Base-by-base conservation (phyloP, 1,284 basidiomycete species). In the Papiliotrema nemorosa region DNA sequence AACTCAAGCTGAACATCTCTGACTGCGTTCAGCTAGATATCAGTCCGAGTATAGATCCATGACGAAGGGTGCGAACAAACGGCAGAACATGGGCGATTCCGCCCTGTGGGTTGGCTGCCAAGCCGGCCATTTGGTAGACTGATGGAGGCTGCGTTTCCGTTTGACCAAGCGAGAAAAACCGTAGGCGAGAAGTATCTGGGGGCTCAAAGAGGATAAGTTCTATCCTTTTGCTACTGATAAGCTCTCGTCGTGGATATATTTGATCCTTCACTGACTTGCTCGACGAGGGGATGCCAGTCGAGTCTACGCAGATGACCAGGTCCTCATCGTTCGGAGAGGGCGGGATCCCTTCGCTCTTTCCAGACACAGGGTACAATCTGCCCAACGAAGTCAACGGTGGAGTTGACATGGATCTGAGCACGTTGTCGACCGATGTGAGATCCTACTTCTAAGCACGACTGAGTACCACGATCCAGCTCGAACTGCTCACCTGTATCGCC, bases 171-270 rank as follows among this genome's bases (percentile, higher is more conserved):
- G 50, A 35, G 43, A 60, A 53, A 44, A 56, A 66, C 12, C 62
- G 56, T 1, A 65, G 50, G 31, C 64, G 55, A 16, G n/a, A 14
- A 3, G 47, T 50, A 51, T 67, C 63, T 22, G 66, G 66, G 4
- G 68, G 68, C 10, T 49, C 53, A 43, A 58, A 68, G 9, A 67
- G 39, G 16, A 70, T 50, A 5, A 68, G 26, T 24, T 41, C n/a
- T 12, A 41, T 26, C 16, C 35, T 12, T 20, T 46, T 40, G 57
- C 47, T n/a, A 50, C 40, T 7, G 47, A 13, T 13, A 33, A 33
- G 5, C 40, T 35, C 34, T 9, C 14, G 24, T 40, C 14, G 2
- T n/a, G 29, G 13, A 24, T 29, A 36, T 16, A 20, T 7, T 20
- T 5, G 24, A 4, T 22, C 14, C 25, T 7, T 35, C 9, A 49